Evolutionary conservation across 257 asterid genomes (phyloP).

Genomic region (Marsdenia floribunda): DNA sequence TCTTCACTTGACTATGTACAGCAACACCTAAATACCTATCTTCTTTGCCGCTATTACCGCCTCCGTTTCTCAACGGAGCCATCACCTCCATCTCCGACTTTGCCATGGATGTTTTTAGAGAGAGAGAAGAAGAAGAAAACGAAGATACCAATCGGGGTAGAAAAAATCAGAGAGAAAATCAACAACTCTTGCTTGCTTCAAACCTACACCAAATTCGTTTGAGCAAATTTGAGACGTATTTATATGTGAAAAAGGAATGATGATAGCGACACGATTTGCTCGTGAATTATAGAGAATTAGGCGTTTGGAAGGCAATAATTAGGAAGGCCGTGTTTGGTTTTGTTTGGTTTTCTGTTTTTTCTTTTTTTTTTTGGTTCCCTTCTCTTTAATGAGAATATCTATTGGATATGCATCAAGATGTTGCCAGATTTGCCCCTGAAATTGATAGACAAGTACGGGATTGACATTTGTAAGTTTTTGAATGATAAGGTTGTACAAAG

Average conservation of each 20-base stretch:
- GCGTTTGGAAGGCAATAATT: conserved; percentile 22
- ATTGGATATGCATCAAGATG: background rate
- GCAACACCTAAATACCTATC: conserved; percentile 41
- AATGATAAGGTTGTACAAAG: too few species aligned
- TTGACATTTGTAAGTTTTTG: background rate
- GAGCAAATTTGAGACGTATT: conserved; percentile 12
- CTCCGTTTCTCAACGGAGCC: conserved; percentile 12
- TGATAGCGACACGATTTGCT: conserved; percentile 24
- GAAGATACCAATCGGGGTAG: background rate
- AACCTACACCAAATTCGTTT: conserved; percentile 1
- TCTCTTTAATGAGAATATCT: background rate
- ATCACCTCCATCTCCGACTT: conserved; percentile 28
- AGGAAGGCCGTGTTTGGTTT: conserved; percentile 2
- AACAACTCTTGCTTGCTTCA: conserved; percentile 17
- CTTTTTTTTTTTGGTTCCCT: background rate
- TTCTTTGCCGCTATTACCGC: conserved; percentile 1
- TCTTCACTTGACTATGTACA: conserved; percentile 63
- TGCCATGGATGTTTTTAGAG: conserved; percentile 5
- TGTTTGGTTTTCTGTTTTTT: too few species aligned
- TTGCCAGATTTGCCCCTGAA: conserved; percentile 25
- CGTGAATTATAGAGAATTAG: conserved; percentile 19
- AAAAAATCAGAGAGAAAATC: background rate
- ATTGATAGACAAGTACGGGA: conserved; percentile 5
- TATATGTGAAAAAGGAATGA: conserved; percentile 19
- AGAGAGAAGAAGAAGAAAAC: background rate